phyloP scores from a whole-genome alignment of 2,329 filamentous ascomycete genomes.

The Didymella sp. region DNA sequence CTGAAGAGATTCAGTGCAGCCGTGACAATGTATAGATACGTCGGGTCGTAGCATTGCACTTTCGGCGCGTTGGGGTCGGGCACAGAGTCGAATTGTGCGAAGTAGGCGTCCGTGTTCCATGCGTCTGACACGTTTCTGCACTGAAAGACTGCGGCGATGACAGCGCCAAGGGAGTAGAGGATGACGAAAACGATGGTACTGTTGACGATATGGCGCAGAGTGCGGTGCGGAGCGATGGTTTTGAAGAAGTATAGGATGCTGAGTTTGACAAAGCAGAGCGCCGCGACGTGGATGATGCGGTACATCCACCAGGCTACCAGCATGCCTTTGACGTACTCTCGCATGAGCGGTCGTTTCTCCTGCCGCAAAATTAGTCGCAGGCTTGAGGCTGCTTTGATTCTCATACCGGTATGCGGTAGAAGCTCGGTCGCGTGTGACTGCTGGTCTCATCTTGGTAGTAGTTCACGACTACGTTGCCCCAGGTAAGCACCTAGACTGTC shows the following conservation, averaged over 20 bases:
- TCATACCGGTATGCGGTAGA: conserved; percentile 38
- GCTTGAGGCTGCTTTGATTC: neutral
- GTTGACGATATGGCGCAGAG: conserved; percentile 41
- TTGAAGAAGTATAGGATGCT: conserved; percentile 47
- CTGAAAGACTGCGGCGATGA: conserved; percentile 42
- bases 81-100: conserved; percentile 41
- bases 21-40: conserved; percentile 46
- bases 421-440: conserved; percentile 33
- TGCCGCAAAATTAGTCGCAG: conserved; percentile 22
- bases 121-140: conserved; percentile 42
- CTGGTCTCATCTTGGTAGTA: conserved; percentile 46
- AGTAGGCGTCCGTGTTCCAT: conserved; percentile 36
- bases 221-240: conserved; percentile 43
- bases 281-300: conserved; percentile 41
- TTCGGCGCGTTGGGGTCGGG: conserved; percentile 27
- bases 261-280: conserved; percentile 44
- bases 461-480: conserved; percentile 47
- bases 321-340: conserved; percentile 32
- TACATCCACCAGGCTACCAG: conserved; percentile 47
- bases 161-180: conserved; percentile 39
- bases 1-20: conserved; percentile 52
- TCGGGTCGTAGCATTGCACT: conserved; percentile 42
- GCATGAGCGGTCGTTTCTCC: conserved; percentile 41
- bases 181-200: conserved; percentile 40
- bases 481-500: conserved; percentile 39